Evolutionary conservation across 176 grass and related monocot genomes (phyloP).

Genomic region (Calamus simplicifolius): DNA sequence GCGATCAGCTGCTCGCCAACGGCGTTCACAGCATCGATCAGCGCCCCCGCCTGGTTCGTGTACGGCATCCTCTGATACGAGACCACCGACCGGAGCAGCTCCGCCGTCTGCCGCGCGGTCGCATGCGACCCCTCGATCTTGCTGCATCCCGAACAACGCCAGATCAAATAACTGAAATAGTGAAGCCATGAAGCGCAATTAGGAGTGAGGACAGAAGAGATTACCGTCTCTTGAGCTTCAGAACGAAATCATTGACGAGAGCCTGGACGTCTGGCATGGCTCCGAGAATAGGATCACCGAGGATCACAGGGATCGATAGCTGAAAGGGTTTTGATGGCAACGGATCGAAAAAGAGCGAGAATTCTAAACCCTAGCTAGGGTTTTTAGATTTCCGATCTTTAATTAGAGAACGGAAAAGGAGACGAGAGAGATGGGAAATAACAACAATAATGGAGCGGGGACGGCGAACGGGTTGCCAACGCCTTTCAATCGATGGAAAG

Average conservation of each 20-base stretch:
- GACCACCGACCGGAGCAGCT: constrained; percentile 83
- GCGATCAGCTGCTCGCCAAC: constrained; percentile 86
- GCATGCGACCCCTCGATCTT: constrained; percentile 89
- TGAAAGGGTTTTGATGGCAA: too few species aligned
- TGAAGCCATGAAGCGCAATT: background rate
- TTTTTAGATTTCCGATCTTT: too few species aligned
- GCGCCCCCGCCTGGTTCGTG: constrained; percentile 54
- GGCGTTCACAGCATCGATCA: constrained; percentile 56
- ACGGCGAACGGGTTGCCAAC: too few species aligned
- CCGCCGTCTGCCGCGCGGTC: constrained; percentile 68
- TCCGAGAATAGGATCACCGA: too few species aligned
- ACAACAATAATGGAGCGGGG: too few species aligned
- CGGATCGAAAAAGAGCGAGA: too few species aligned
- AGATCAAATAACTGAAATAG: background rate
- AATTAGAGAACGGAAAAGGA: too few species aligned
- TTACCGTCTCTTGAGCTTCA: constrained; percentile 78
- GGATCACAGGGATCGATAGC: too few species aligned
- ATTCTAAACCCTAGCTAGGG: too few species aligned
- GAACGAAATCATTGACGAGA: constrained; percentile 70
- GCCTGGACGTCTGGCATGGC: constrained; percentile 81
- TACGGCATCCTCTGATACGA: constrained; percentile 71
- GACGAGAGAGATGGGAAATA: too few species aligned
- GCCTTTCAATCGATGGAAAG: too few species aligned
- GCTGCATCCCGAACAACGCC: constrained; percentile 18
- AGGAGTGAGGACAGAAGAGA: background rate